Evolutionary conservation across 805 yeast species (phyloP), one percentile per base, ranked within the genome.

Genomic region (Candida verbasci): DNA sequence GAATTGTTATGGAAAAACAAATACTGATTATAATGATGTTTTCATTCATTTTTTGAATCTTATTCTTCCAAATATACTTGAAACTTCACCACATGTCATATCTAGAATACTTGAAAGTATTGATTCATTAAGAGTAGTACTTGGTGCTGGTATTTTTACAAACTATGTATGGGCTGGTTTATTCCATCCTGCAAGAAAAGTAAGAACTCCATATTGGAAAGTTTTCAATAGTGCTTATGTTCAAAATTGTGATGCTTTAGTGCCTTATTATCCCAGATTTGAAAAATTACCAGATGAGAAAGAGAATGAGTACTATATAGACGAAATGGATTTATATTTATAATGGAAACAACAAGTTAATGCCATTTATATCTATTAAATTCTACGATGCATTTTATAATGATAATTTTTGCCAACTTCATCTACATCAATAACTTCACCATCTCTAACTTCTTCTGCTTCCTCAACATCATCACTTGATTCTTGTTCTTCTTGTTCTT

Each of bases 51-150:
- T 80, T 40, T 62, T 93, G 51, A 87, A 93, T 53, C 66, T 89
- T 34, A 58, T 93, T 15, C 61, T 88, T 59, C 98, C 99, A 2
- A 93, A 93, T 55, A 68, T 93, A 2, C 88, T 78, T 54, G 99
- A 91, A 56, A 85, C 96, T 0, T 88, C 97, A 0, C 97, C 97
- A 0, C 99, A 93, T 58, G 97, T 89, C 10, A 88, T 89, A 39
- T 71, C 67, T 8, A 75, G 97, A 45, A 79, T 93, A 1, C 44
- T 85, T 31, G 97, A 87, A 38, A 83, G 89, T 37, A 65, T 93
- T 18, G 88, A 84, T 41, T 82, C 86, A 2, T 53, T 87, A 18
- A 66, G 91, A 24, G 63, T 72, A 31, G 82, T 82, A 0, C 55
- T 89, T 10, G 99, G 99, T 0, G 70, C 76, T 4, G 96, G 95